Evolutionary conservation across 2,329 filamentous ascomycete species (phyloP), one percentile per base, ranked within the genome.

Genomic region (Drechslerella dactyloides): DNA sequence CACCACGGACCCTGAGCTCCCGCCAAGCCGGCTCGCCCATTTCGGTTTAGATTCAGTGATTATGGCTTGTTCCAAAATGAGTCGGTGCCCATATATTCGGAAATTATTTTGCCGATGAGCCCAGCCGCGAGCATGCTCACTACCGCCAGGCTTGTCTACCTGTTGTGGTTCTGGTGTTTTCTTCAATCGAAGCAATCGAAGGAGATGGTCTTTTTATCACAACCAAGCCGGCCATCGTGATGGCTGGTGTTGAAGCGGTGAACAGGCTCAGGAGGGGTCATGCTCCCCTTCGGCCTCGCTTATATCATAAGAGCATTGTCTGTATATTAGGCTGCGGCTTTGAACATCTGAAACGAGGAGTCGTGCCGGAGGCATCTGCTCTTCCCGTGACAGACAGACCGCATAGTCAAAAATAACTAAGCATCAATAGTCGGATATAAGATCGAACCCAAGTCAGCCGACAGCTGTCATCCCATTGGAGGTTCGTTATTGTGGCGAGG

Each of bases 401-500:
- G n/a, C 44, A 48, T 8, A 33, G 27, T 4, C 27, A 33, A 8
- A 33, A 3, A 33, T 33, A 33, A 33, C 27, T 33, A 33, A 33
- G n/a, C 15, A 42, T 42, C 6, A 48, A 48, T 48, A 2, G 19
- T 48, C 44, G 44, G 44, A 48, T 48, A 21, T 48, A 62, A 46
- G 58, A 33, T 54, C 35, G 33, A 62, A 52, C 24, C 4, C 37
- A 42, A 13, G 37, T 42, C 37, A 48, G 7, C 17, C 44, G 19
- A 48, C n/a, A 15, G n/a, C 5, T 19, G 27, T n/a, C 46, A 69
- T 58, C 65, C 65, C 53, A 69, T 69, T 69, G 65, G 65, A 63
- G 57, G 52, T 15, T 30, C 13, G 52, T 53, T 33, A 11, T n/a
- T n/a, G n/a, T n/a, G n/a, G 17, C n/a, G 8, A 48, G 19, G n/a